These are phyloP conservation scores for Penicillium sp. DNA, from an alignment of 2,329 filamentous ascomycete species.

Conservation along the genomic window DNA sequence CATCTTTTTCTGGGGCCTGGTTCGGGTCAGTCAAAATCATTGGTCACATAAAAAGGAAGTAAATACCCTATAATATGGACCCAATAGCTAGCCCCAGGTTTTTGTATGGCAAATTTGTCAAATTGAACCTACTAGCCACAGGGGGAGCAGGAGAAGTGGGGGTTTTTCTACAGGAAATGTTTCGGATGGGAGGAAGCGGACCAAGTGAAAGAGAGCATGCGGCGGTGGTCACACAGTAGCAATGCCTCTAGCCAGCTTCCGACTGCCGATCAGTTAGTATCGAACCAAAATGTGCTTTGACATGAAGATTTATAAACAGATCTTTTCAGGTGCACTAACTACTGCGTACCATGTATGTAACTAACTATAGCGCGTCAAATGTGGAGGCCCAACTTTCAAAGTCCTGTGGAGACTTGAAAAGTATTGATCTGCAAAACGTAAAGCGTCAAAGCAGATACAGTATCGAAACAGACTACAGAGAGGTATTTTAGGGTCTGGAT, in stretches of 20 bases:
- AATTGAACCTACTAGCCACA: neutral
- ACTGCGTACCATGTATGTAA: neutral
- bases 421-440: slow-evolving; percentile 6
- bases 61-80: neutral
- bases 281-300: neutral
- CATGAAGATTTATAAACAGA: neutral
- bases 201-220: neutral
- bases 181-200: neutral
- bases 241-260: neutral
- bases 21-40: slow-evolving; percentile 12
- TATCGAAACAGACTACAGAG: slow-evolving; percentile 3
- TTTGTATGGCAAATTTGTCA: neutral
- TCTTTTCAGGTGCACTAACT: neutral
- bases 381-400: neutral
- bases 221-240: neutral
- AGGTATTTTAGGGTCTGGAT: neutral
- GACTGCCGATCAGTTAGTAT: neutral
- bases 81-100: neutral
- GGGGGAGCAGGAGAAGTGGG: neutral
- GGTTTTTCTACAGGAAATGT: neutral
- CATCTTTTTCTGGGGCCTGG: slow-evolving; percentile 16
- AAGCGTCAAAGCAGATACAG: slow-evolving; percentile 1
- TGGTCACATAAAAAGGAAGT: neutral
- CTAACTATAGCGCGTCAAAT: neutral
- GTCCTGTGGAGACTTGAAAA: neutral